Conservation (phyloP, 2,329 filamentous ascomycete species). For the Diaporthe amygdali region DNA sequence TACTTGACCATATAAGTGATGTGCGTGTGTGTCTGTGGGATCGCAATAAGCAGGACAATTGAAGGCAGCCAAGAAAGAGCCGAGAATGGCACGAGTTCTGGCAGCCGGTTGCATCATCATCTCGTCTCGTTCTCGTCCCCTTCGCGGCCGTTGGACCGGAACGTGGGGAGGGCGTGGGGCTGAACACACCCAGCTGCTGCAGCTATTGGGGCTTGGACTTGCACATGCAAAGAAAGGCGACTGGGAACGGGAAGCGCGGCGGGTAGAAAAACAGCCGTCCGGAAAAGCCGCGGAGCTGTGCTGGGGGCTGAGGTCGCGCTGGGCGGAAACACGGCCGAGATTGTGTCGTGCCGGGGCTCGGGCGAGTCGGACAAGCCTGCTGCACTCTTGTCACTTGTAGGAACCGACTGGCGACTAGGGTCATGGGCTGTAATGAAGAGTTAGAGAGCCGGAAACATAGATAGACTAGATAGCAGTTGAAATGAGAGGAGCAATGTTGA, state of each 20-base stretch:
- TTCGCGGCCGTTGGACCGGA: background rate
- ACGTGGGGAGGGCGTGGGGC: background rate
- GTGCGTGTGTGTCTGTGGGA: background rate
- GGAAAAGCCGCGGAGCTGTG: constrained; percentile 7
- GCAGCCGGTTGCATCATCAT: background rate
- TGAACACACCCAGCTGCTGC: too few species aligned
- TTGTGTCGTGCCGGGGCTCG: background rate
- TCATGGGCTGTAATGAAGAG: background rate
- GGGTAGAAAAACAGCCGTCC: constrained; percentile 22
- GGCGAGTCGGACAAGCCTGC: background rate
- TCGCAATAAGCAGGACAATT: background rate
- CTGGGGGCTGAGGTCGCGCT: background rate
- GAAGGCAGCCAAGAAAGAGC: background rate
- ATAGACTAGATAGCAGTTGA: background rate
- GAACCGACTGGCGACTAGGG: background rate
- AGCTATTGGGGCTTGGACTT: too few species aligned
- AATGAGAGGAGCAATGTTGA: background rate
- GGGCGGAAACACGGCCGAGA: background rate
- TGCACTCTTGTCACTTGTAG: background rate
- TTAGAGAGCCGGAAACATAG: background rate
- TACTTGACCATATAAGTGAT: background rate
- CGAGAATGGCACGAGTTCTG: background rate
- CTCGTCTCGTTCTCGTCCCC: too few species aligned
- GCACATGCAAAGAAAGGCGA: too few species aligned
- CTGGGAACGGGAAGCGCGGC: background rate